phyloP scores from a whole-genome alignment of 2,329 filamentous ascomycete genomes.

The Trichoderma semiorbis region DNA sequence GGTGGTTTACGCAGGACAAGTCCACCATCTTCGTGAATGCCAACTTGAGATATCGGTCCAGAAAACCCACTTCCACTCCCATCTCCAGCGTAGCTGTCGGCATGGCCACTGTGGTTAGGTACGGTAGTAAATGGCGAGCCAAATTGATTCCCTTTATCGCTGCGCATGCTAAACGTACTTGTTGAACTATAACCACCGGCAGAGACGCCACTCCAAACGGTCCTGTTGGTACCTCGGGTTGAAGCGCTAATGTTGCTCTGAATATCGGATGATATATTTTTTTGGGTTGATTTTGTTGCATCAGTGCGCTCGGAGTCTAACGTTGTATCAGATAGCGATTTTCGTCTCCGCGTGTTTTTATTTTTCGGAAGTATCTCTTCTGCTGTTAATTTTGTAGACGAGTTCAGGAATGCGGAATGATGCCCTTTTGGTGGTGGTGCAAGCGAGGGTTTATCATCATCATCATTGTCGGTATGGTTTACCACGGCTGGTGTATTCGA shows the following conservation, averaged over 20 bases:
- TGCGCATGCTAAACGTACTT: conserved; percentile 67
- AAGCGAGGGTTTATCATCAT: conserved; percentile 54
- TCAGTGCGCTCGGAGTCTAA: conserved; percentile 71
- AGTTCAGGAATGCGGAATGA: conserved; percentile 54
- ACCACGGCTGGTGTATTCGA: conserved; percentile 36
- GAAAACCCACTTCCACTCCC: conserved; percentile 32
- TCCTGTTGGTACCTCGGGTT: conserved; percentile 77
- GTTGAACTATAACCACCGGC: conserved; percentile 90
- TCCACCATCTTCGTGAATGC: conserved; percentile 68
- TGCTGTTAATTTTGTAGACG: conserved; percentile 55
- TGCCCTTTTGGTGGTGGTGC: conserved; percentile 60
- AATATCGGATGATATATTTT: conserved; percentile 70
- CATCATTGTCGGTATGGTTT: conserved; percentile 48
- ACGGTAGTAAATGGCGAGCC: conserved; percentile 69
- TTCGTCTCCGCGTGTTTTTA: conserved; percentile 57
- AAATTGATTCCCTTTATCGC: conserved; percentile 54
- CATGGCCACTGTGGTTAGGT: conserved; percentile 87
- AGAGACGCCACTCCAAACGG: conserved; percentile 89
- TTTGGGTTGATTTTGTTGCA: conserved; percentile 83
- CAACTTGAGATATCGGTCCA: conserved; percentile 61
- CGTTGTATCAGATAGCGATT: conserved; percentile 75
- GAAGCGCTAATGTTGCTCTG: conserved; percentile 71
- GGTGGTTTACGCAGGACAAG: conserved; percentile 71
- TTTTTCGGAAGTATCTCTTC: conserved; percentile 38
- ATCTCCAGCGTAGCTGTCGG: conserved; percentile 41